Evolutionary conservation across 2,329 filamentous ascomycete species (phyloP).

Genomic region (Colletotrichum sidae): DNA sequence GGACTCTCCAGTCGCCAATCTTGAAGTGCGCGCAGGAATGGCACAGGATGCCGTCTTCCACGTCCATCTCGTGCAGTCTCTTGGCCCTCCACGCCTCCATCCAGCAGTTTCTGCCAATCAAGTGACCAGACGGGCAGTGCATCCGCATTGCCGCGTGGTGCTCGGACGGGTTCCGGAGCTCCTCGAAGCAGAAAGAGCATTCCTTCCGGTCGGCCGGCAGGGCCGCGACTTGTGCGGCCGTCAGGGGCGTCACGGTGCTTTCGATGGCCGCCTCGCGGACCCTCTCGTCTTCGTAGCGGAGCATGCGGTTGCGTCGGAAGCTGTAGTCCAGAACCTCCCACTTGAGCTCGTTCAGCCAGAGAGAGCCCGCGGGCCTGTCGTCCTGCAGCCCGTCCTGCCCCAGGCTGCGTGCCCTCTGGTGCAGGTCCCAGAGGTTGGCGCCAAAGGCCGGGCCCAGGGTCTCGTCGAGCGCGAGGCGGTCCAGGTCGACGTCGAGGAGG

Average conservation of each 20-base stretch:
- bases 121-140: conserved; percentile 8
- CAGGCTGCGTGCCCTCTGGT: too few species aligned
- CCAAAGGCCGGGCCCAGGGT: too few species aligned
- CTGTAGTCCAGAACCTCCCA: background rate
- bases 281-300: background rate
- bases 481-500: too few species aligned
- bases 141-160: conserved; percentile 16
- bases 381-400: too few species aligned
- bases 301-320: conserved; percentile 2
- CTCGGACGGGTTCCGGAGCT: background rate
- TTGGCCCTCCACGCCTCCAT: background rate
- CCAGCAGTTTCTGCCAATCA: conserved; percentile 25
- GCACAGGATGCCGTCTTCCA: background rate
- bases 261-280: background rate
- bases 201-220: background rate
- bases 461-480: too few species aligned
- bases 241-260: background rate
- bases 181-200: conserved; percentile 14
- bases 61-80: background rate
- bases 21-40: conserved; percentile 3
- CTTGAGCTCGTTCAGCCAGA: background rate
- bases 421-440: too few species aligned
- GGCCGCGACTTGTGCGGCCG: background rate
- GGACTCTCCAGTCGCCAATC: background rate
- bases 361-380: background rate